A percentile compares a stretch with the other conserved stretches of the same genome.
Evolutionary conservation across 2,329 filamentous ascomycete species (phyloP).

Genomic region (Coniochaeta prunicola): DNA sequence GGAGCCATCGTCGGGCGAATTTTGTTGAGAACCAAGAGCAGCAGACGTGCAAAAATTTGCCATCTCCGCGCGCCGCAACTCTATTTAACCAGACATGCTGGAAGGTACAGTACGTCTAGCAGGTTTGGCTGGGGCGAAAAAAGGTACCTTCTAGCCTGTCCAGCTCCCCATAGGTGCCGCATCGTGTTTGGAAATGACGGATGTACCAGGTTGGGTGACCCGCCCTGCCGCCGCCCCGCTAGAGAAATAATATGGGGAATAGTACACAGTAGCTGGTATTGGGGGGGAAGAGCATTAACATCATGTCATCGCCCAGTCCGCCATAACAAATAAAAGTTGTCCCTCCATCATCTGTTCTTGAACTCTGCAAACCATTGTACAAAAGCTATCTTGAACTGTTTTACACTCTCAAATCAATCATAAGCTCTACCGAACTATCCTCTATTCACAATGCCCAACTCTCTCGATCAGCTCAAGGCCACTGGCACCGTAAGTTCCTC

Average conservation of each 20-base stretch:
- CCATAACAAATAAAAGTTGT: background rate
- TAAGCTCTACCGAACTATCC: background rate
- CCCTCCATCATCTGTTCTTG: background rate
- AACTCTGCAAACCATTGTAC: background rate
- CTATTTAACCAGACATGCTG: background rate
- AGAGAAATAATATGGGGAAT: background rate
- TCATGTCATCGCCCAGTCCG: background rate
- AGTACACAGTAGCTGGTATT: no score
- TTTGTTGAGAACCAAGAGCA: background rate
- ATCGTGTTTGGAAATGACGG: background rate
- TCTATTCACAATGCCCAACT: constrained; percentile 59
- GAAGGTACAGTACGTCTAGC: background rate
- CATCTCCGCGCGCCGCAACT: background rate
- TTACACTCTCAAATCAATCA: background rate
- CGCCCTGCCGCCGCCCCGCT: background rate
- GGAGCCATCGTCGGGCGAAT: background rate
- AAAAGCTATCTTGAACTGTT: background rate
- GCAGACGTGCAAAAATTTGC: background rate
- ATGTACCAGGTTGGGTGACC: background rate
- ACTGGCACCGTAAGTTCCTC: constrained; percentile 76
- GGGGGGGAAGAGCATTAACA: background rate
- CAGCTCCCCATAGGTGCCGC: no score
- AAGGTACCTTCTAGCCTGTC: background rate
- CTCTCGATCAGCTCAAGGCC: constrained; percentile 96
- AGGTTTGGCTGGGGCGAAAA: background rate